phyloP scores from a whole-genome alignment of 2,329 filamentous ascomycete species.

The Biscogniauxia mediterranea region DNA sequence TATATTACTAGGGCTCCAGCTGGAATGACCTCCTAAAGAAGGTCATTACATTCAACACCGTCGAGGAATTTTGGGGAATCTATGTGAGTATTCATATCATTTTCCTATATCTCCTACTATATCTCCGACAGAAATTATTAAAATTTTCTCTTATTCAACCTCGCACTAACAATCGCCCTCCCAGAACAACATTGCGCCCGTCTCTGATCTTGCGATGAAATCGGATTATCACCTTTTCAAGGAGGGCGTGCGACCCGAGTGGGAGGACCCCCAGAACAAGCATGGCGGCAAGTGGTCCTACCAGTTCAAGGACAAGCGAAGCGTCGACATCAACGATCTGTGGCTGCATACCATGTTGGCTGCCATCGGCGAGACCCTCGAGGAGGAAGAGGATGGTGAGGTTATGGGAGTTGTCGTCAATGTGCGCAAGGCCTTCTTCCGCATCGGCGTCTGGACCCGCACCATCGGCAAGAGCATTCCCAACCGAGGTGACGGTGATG shows the following conservation, averaged over 20 bases:
- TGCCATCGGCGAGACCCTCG: conserved; percentile 95
- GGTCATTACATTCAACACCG: conserved; percentile 97
- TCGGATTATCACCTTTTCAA: conserved; percentile 99
- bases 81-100: conserved; percentile 66
- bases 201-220: conserved; percentile 93
- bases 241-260: conserved; percentile 92
- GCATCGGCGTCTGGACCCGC: conserved; percentile 95
- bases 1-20: conserved; percentile 75
- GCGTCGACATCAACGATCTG: conserved; percentile 86
- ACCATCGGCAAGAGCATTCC: conserved; percentile 84
- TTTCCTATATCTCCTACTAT: neutral
- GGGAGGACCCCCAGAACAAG: conserved; percentile 98
- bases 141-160: neutral
- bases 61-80: conserved; percentile 99
- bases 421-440: conserved; percentile 96
- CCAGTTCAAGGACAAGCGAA: conserved; percentile 94
- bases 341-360: conserved; percentile 98
- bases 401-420: conserved; percentile 99
- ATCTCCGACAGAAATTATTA: neutral
- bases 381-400: conserved; percentile 91
- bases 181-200: conserved; percentile 97
- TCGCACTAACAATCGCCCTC: conserved; percentile 13
- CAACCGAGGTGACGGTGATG: conserved; percentile 69
- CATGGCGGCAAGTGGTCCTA: conserved; percentile 99
- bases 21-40: conserved; percentile 98